Conservation (phyloP, 805 yeast species). For the Tetrapisispora phaffii region DNA sequence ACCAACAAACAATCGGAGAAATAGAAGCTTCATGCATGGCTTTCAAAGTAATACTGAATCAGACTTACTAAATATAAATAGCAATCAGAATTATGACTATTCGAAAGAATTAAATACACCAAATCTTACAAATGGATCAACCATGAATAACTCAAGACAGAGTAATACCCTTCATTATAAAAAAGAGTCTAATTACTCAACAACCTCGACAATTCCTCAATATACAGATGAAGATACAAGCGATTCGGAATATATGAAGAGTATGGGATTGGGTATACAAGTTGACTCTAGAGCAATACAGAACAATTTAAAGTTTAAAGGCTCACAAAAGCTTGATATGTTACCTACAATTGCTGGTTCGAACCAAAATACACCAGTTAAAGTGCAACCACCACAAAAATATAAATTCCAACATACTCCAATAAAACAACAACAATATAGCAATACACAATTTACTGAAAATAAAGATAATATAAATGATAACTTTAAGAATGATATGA, state of each 20-base stretch:
- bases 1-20: slow-evolving; percentile 8
- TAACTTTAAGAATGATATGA: background rate
- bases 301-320: slow-evolving; percentile 1
- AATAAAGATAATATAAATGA: background rate
- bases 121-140: background rate
- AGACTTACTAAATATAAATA: background rate
- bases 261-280: slow-evolving; percentile 15
- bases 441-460: too few relatives aligned
- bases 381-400: slow-evolving; percentile 12
- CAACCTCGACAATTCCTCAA: slow-evolving; percentile 27
- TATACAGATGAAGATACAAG: slow-evolving; percentile 12
- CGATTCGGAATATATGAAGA: slow-evolving; percentile 6
- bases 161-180: slow-evolving; percentile 10
- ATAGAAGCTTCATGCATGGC: slow-evolving; percentile 1
- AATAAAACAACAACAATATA: slow-evolving; percentile 6
- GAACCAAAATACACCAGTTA: slow-evolving; percentile 19
- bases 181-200: slow-evolving; percentile 22
- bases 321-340: slow-evolving; percentile 14
- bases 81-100: background rate
- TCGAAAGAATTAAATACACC: background rate
- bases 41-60: background rate
- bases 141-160: background rate
- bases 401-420: slow-evolving; percentile 24
- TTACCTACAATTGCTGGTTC: slow-evolving; percentile 28
- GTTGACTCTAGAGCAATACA: slow-evolving; percentile 1